Base-by-base conservation (phyloP, 192 early-diverging fungal species). In the Podila epigama region DNA sequence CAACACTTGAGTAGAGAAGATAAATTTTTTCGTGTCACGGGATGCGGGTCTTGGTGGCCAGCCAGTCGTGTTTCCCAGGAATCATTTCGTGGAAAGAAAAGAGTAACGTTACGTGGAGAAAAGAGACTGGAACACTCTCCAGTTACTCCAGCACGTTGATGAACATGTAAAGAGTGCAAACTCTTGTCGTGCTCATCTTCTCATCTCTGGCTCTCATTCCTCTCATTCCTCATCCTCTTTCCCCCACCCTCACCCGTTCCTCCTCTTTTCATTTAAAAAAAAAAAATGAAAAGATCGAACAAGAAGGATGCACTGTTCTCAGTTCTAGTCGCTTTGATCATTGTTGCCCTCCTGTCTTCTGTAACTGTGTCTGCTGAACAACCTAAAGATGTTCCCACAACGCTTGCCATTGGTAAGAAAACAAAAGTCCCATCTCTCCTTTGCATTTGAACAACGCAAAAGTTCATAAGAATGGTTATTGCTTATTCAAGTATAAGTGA, bases 391-490 rank as follows among this genome's bases (percentile, higher is more conserved):
- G 6, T 63, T 16, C 50, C 27, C 10, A 40, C 62, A 13, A 52
- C 51, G 51, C 62, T 63, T 53, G 62, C 51, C 22, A 63, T 63
- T 53, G 51, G 51, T 52, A 52, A 41, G 57, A 58, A 40, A 1
- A 36, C 15, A 51, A 22, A n/a, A n/a, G 6, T n/a, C 50, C 10
- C 12, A 10, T 22, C 12, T 20, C 50, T 11, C 31, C 28, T 25
- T 25, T 11, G 11, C 16, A 54, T 20, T 20, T 13, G 9, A 20
- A 5, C 15, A 51, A 18, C 48, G 6, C 48, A 20, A 5, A 20
- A 5, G 48, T 22, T 18, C 48, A 20, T 22, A 51, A 51, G 15
- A 6, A 13, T 13, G 48, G 15, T 13, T 13, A 51, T 20, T 22
- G 15, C 48, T n/a, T 51, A n/a, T n/a, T n/a, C n/a, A n/a, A n/a